Evolutionary conservation across 1,284 basidiomycete species (phyloP).

Genomic region (Filobasidium uniguttulatum): DNA sequence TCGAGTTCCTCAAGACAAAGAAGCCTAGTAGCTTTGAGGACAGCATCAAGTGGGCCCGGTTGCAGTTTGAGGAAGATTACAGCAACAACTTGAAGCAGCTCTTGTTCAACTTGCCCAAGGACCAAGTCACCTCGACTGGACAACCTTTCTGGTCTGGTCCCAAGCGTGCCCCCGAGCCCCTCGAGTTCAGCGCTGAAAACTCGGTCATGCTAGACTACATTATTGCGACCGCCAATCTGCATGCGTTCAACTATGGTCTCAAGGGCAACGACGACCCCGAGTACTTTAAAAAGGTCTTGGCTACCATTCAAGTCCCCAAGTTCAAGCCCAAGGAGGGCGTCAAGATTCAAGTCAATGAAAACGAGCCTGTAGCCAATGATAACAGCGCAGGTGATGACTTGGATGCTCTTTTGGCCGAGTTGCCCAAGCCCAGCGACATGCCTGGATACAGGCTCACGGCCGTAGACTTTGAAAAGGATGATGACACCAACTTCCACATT

Average conservation of each 20-base stretch:
- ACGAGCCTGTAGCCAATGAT: slow-evolving; percentile 60
- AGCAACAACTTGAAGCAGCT: slow-evolving; percentile 89
- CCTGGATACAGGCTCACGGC: slow-evolving; percentile 89
- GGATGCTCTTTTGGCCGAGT: slow-evolving; percentile 47
- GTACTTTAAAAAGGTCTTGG: slow-evolving; percentile 70
- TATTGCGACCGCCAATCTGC: slow-evolving; percentile 86
- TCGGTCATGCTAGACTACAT: slow-evolving; percentile 82
- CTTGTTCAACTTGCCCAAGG: slow-evolving; percentile 85
- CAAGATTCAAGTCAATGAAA: slow-evolving; percentile 90
- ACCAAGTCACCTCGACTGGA: slow-evolving; percentile 74
- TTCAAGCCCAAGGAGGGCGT: slow-evolving; percentile 86
- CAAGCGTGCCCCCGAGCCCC: slow-evolving; percentile 90
- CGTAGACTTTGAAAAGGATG: slow-evolving; percentile 98
- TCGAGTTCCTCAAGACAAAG: slow-evolving; percentile 77
- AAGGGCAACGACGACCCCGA: slow-evolving; percentile 72
- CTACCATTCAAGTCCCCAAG: slow-evolving; percentile 77
- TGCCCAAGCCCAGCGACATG: slow-evolving; percentile 78
- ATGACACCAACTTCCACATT: slow-evolving; percentile 95
- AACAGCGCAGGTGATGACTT: slow-evolving; percentile 31
- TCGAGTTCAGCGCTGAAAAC: slow-evolving; percentile 73
- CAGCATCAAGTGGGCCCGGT: slow-evolving; percentile 91
- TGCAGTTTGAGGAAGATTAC: slow-evolving; percentile 92
- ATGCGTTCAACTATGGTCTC: slow-evolving; percentile 96
- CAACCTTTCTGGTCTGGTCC: slow-evolving; percentile 97
- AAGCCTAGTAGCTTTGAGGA: slow-evolving; percentile 93